These are phyloP conservation scores for Poa annua DNA, from an alignment of 176 grass and related monocot genomes.

Conservation along the genomic window DNA sequence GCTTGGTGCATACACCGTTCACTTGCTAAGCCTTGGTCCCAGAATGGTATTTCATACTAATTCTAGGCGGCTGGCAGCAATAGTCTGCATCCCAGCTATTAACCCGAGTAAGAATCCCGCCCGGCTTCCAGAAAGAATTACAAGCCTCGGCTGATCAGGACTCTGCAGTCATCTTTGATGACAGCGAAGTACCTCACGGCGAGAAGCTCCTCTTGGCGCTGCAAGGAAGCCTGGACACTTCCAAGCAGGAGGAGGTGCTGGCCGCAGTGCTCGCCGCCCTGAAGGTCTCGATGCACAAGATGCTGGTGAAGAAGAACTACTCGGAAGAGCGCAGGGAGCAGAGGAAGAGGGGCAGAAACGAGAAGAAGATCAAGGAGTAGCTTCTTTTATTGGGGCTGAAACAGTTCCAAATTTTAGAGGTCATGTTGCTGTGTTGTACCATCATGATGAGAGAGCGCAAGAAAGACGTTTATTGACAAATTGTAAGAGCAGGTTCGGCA, in stretches of 20 bases:
- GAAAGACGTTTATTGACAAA: not conserved
- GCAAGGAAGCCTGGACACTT: constrained; percentile 71
- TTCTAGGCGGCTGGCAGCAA: not conserved
- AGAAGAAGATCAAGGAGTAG: constrained; percentile 79
- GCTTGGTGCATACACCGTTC: not conserved
- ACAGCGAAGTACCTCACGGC: constrained; percentile 61
- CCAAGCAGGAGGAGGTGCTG: constrained; percentile 70
- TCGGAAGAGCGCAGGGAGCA: constrained; percentile 83
- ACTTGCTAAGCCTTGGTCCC: constrained; percentile 13
- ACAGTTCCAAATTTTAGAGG: not conserved
- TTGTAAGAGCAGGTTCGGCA: not conserved
- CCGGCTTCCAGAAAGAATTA: constrained; percentile 35
- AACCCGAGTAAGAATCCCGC: constrained; percentile 59
- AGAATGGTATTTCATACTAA: constrained; percentile 6
- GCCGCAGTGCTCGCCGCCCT: constrained; percentile 57
- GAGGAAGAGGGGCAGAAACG: constrained; percentile 79
- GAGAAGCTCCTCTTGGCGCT: constrained; percentile 72
- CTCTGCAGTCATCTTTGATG: constrained; percentile 53
- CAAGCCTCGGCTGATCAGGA: not conserved
- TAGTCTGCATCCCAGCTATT: not conserved
- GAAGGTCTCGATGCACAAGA: constrained; percentile 75
- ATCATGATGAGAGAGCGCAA: constrained; percentile 16
- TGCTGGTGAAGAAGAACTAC: constrained; percentile 97
- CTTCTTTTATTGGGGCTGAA: not conserved
- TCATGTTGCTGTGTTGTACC: constrained; percentile 22